A percentile compares a stretch with the other conserved stretches of the same genome.
Evolutionary conservation across 2,329 filamentous ascomycete species (phyloP).

Genomic region (Coleophoma cylindrospora): DNA sequence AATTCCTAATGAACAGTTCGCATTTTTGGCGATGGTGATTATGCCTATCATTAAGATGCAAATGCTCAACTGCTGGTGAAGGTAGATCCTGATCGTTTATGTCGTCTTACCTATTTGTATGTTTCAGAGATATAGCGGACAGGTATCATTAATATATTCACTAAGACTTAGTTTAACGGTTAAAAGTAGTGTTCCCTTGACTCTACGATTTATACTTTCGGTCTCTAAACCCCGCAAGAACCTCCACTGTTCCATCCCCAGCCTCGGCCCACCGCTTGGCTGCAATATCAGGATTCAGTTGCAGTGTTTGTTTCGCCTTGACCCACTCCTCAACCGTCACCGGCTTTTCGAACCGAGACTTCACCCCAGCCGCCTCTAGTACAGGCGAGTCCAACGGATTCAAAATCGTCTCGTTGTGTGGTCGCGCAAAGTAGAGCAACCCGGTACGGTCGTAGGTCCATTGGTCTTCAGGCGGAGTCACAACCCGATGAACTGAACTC

Average conservation of each 20-base stretch:
- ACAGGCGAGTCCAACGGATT: conserved; percentile 25
- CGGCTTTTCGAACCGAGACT: conserved; percentile 30
- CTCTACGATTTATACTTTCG: conserved; percentile 16
- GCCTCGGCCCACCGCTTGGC: conserved; percentile 29
- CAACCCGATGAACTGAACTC: conserved; percentile 34
- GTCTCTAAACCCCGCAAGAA: conserved; percentile 28
- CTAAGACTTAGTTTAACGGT: too few relatives aligned
- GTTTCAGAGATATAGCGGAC: too few relatives aligned
- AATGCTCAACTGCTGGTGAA: too few relatives aligned
- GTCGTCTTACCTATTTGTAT: too few relatives aligned
- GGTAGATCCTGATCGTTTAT: too few relatives aligned
- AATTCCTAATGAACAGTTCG: too few relatives aligned
- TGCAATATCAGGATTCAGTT: conserved; percentile 25
- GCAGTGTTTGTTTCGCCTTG: conserved; percentile 31
- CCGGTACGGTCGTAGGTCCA: conserved; percentile 36
- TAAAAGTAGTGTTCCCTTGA: too few relatives aligned
- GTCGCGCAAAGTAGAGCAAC: conserved; percentile 39
- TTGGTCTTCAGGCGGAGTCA: conserved; percentile 28
- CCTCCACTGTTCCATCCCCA: conserved; percentile 32
- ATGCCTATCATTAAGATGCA: too few relatives aligned
- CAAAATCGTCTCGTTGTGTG: conserved; percentile 19
- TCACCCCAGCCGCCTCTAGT: conserved; percentile 23
- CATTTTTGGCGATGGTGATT: too few relatives aligned
- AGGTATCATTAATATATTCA: too few relatives aligned
- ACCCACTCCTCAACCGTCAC: conserved; percentile 41